Base-by-base conservation (phyloP, 345 rosid genomes). In the Salix arbutifolia region DNA sequence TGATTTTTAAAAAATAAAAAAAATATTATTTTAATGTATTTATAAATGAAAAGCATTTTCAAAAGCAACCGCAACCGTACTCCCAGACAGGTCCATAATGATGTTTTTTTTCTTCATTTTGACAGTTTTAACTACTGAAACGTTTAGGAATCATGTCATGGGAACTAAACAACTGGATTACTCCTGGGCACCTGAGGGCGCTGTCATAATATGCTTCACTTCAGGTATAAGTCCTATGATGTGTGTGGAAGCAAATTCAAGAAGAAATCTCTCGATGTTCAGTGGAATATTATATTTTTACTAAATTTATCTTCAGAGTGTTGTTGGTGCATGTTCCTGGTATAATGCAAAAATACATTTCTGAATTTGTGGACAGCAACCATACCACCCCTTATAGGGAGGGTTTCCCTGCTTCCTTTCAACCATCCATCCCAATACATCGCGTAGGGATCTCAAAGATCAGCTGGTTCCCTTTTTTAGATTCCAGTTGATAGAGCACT, bases 171-270 rank as follows among this genome's bases (percentile, higher is more conserved):
- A 80, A 31, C 10, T 77, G 31, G 75, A 80, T 66, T 88, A 84
- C 48, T 48, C 82, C 10, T 93, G 90, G 94, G 93, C 96, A 65
- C 88, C 91, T n/a, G 84, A 89, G 75, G 91, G 88, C 26, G 92
- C 93, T 70, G 91, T 83, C 7, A 25, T 95, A 67, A 88, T 93
- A 77, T 95, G 97, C 85, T 95, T 95, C 81, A 95, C 94, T 77
- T 91, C 94, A 35, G 97, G 99, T 89, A 87, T 3, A 68, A 8
- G 38, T 23, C 46, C 10, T 40, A 40, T 11, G 46, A 40, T 40
- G 13, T 40, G 46, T 11, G 46, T 40, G 46, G 46, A 40, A 40
- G 46, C 46, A 40, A 40, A 40, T 10, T 40, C 46, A 40, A 40
- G 46, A 40, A 40, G 46, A 40, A 11, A 40, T 40, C 46, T 40